Evolutionary conservation across 2,329 filamentous ascomycete genomes (phyloP).

Genomic region (Aspergillus sp.): DNA sequence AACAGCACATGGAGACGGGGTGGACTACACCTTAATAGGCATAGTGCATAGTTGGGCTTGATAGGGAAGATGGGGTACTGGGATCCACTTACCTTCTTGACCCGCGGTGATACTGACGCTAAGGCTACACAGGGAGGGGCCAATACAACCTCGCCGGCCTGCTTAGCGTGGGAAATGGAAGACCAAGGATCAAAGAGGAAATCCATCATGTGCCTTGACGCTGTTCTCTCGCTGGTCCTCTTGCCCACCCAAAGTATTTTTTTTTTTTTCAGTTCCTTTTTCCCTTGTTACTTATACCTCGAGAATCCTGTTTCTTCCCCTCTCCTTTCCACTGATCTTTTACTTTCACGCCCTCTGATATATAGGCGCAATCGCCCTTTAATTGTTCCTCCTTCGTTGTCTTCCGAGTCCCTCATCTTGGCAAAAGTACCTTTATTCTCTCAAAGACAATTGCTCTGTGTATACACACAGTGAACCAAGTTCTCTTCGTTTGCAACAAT

Average conservation of each 20-base stretch:
- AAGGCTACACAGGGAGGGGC: conserved; percentile 5
- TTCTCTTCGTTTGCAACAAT: background rate
- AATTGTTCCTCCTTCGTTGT: no score
- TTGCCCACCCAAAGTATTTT: background rate
- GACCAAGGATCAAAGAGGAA: conserved; percentile 8
- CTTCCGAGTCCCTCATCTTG: no score
- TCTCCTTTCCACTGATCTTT: background rate
- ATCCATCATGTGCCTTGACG: conserved; percentile 1
- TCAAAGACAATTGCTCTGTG: no score
- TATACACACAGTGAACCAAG: background rate
- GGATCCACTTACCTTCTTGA: conserved; percentile 1
- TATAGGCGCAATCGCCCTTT: no score
- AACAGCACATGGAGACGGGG: background rate
- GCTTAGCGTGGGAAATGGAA: background rate
- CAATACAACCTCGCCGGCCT: conserved; percentile 4
- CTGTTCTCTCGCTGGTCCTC: background rate
- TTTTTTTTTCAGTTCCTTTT: background rate
- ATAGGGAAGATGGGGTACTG: conserved; percentile 3
- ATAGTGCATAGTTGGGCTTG: background rate
- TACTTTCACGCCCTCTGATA: background rate
- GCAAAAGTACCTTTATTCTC: no score
- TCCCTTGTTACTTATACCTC: background rate
- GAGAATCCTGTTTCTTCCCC: background rate
- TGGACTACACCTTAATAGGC: background rate
- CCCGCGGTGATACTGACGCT: conserved; percentile 4